Evolutionary conservation across 768 basidiomycete species (phyloP), one percentile per base, ranked within the genome.

Genomic region (Termitomyces heimii): DNA sequence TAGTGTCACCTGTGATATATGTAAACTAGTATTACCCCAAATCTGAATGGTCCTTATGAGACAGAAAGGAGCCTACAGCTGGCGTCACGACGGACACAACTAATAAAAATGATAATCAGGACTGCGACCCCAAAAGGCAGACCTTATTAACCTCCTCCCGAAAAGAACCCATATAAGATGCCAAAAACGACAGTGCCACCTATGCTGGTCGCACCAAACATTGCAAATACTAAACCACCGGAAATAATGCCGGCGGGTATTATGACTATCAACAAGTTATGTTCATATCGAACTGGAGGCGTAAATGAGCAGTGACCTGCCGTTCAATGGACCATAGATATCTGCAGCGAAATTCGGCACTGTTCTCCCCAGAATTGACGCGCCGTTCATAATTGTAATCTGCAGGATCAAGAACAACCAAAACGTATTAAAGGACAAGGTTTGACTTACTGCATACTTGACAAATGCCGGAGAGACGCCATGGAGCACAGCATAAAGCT

Each of bases 341-440:
- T 82, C 81, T 18, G 80, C 81, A 46, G 81, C 60, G 57, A 81
- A 71, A 65, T 82, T 82, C 0, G 84, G 84, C 3, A 86, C 58
- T 7, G 77, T 78, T 42, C 85, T 76, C n/a, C 85, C 85, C 59
- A 83, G 71, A n/a, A 83, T 67, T 26, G 79, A 80, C 2, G 78
- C 73, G 2, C 70, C 80, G 57, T 83, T 82, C 72, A 82, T 75
- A 20, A 82, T 71, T 0, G 81, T 74, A 34, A 82, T 73, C 80
- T 80, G 4, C 28, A 28, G n/a, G 43, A 40, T 14, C 14, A 32
- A 49, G 12, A 44, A 35, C 55, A 29, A 24, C 20, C 34, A 18
- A 3, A 49, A 14, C 3, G 28, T 26, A 8, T 37, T 45, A 2
- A 26, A 14, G 31, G 35, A 31, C 20, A 32, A 7, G 26, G n/a